Conservation (phyloP, 2,329 filamentous ascomycete species). For the Metarhizium humberi region DNA sequence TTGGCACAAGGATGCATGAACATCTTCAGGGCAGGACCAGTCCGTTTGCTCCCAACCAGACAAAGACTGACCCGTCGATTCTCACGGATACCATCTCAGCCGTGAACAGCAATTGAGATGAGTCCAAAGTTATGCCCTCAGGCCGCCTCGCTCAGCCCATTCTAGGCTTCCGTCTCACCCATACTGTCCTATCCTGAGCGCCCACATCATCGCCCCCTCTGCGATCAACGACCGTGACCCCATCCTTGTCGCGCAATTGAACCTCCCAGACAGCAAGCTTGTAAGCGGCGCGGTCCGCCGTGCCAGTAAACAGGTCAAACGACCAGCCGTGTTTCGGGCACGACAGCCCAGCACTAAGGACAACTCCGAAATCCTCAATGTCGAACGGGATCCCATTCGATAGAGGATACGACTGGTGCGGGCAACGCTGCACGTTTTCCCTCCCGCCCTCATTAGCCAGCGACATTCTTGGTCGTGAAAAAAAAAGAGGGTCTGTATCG, state of each 20-base stretch:
- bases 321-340: conserved; percentile 66
- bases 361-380: conserved; percentile 63
- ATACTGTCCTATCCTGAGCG: conserved; percentile 24
- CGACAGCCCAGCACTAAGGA: conserved; percentile 50
- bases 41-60: no score
- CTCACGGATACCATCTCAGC: no score
- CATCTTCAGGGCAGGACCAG: no score
- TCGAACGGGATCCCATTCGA: conserved; percentile 56
- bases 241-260: conserved; percentile 31
- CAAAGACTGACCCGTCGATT: no score
- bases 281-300: conserved; percentile 53
- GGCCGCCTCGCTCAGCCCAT: conserved; percentile 16
- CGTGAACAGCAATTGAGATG: neutral
- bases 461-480: neutral
- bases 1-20: no score
- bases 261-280: conserved; percentile 55
- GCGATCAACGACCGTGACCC: conserved; percentile 6
- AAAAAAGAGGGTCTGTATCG: neutral
- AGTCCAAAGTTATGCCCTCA: neutral
- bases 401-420: conserved; percentile 57
- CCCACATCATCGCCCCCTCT: neutral
- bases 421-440: conserved; percentile 43
- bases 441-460: neutral
- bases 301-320: conserved; percentile 57
- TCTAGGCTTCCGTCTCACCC: conserved; percentile 33